These are phyloP conservation scores for Pseudisothecium myosuroides DNA, from an alignment of 225 moss, liverwort and hornwort genomes.

Conservation along the genomic window DNA sequence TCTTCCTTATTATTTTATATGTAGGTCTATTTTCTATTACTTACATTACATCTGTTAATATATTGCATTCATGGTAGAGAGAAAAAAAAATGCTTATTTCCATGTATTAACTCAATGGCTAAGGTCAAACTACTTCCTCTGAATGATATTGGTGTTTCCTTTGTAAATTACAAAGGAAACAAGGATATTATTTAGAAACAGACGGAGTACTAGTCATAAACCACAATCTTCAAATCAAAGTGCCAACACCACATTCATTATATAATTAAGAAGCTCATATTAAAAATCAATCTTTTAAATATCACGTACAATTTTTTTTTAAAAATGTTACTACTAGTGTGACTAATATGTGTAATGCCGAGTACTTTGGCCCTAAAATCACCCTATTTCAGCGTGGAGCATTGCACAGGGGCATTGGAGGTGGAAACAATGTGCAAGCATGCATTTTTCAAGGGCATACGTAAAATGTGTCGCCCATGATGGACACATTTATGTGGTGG, in stretches of 20 bases:
- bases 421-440: conserved; percentile 40
- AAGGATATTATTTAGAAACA: fast-evolving
- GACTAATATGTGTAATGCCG: background rate
- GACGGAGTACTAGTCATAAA: background rate
- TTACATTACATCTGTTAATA: background rate
- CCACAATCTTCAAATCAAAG: background rate
- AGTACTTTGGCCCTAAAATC: conserved; percentile 1
- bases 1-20: background rate
- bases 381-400: conserved; percentile 13
- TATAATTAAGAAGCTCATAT: too few relatives aligned
- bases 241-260: background rate
- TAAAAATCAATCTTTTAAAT: background rate
- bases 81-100: background rate
- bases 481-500: conserved; percentile 14
- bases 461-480: conserved; percentile 6
- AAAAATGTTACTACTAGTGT: background rate
- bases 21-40: background rate
- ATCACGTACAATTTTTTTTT: background rate
- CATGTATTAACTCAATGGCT: too few relatives aligned
- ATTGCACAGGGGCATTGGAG: conserved; percentile 45
- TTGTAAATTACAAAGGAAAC: background rate
- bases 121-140: background rate
- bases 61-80: too few relatives aligned
- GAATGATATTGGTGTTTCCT: fast-evolving
- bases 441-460: conserved; percentile 38